Conservation (phyloP, 2,329 filamentous ascomycete genomes). For the Fusarium beomiforme region DNA sequence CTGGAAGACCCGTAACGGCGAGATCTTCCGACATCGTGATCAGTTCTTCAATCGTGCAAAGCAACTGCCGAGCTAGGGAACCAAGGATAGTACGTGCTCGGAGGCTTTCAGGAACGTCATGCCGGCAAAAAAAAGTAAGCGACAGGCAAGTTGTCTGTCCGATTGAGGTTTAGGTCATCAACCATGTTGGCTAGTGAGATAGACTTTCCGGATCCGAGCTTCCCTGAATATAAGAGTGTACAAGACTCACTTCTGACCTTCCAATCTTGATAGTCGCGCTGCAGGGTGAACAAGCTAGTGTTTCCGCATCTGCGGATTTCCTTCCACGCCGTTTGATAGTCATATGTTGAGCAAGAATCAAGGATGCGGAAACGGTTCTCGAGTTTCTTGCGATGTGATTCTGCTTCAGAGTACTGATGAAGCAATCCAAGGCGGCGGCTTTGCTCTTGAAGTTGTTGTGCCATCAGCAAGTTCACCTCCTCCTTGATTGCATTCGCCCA, state of each 20-base stretch:
- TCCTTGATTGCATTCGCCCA: constrained; percentile 52
- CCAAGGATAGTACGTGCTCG: constrained; percentile 45
- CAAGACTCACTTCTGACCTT: constrained; percentile 1
- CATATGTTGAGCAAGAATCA: constrained; percentile 53
- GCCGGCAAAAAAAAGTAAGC: constrained; percentile 50
- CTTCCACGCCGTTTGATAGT: constrained; percentile 54
- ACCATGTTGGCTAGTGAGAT: constrained; percentile 56
- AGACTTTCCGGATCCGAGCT: constrained; percentile 57
- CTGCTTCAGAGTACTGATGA: too few relatives aligned
- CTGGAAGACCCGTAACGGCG: too few relatives aligned
- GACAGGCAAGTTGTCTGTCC: background rate
- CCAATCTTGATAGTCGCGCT: constrained; percentile 33
- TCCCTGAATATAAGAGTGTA: constrained; percentile 51
- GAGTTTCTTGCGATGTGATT: background rate
- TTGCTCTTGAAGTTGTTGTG: constrained; percentile 25
- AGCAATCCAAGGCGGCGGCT: too few relatives aligned
- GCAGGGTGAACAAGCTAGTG: constrained; percentile 34
- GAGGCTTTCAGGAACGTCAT: constrained; percentile 46
- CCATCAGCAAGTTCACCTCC: constrained; percentile 39
- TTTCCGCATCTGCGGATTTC: constrained; percentile 53
- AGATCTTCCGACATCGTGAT: too few relatives aligned
- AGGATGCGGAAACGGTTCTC: constrained; percentile 44
- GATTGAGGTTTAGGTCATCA: constrained; percentile 47
- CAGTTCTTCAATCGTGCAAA: too few relatives aligned
- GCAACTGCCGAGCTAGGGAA: constrained; percentile 47